These are phyloP conservation scores for Myrica gale DNA, from an alignment of 306 rosid species.

Conservation along the genomic window DNA sequence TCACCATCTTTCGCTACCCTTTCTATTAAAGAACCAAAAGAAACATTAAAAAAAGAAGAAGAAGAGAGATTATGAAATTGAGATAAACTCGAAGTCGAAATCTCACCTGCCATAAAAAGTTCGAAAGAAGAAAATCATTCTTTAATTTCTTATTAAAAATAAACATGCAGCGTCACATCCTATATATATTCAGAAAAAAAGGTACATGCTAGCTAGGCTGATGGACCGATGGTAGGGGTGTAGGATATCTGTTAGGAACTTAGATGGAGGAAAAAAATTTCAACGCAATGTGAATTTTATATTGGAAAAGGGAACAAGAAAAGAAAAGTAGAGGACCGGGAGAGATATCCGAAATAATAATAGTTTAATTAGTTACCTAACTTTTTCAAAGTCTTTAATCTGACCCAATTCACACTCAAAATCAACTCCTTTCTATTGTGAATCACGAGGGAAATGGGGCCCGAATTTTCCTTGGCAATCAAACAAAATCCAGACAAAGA, in stretches of 20 bases:
- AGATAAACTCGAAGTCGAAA: too few relatives aligned
- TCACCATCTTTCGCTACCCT: too few relatives aligned
- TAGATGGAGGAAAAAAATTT: constrained; percentile 5
- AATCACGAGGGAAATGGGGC: constrained; percentile 63
- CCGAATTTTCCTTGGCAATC: constrained; percentile 47
- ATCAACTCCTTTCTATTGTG: constrained; percentile 52
- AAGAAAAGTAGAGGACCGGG: background rate
- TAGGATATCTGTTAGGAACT: background rate
- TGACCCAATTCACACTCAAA: constrained; percentile 37
- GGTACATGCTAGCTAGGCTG: constrained; percentile 10
- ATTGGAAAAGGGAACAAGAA: background rate
- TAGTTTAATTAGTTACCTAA: constrained; percentile 50
- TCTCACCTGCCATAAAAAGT: too few relatives aligned
- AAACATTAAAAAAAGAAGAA: too few relatives aligned
- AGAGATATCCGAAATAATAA: background rate
- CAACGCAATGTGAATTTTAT: background rate
- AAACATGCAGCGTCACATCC: too few relatives aligned
- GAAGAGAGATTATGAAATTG: too few relatives aligned
- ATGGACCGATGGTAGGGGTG: background rate
- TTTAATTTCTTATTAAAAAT: too few relatives aligned
- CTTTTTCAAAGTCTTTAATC: constrained; percentile 34
- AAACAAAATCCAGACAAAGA: constrained; percentile 50
- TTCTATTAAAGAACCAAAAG: too few relatives aligned
- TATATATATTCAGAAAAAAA: background rate
- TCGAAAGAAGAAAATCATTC: too few relatives aligned